A percentile compares a stretch with the other conserved stretches of the same genome.
Evolutionary conservation across 1,284 basidiomycete species (phyloP).

Genomic region (Fistulinella staudtii): DNA sequence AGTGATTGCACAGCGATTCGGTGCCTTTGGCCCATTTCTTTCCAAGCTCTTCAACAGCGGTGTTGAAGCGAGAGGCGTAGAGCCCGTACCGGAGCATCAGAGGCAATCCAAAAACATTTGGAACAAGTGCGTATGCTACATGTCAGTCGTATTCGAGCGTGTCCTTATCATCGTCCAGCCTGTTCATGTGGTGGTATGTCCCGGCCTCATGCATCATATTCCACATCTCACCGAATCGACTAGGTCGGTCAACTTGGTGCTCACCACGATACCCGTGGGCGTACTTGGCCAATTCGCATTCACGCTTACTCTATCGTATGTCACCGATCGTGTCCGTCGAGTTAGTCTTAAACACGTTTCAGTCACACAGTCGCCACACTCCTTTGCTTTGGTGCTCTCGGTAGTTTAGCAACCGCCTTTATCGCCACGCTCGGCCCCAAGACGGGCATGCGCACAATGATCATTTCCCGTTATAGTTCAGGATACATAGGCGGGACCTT

Average conservation of each 20-base stretch:
- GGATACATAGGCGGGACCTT: slow-evolving; percentile 55
- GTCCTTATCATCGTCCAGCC: slow-evolving; percentile 26
- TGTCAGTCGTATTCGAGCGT: slow-evolving; percentile 8
- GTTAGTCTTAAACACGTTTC: slow-evolving; percentile 1
- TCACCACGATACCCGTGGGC: slow-evolving; percentile 57
- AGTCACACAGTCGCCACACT: slow-evolving; percentile 44
- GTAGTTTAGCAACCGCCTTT: slow-evolving; percentile 42
- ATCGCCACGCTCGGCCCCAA: slow-evolving; percentile 57
- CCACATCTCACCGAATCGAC: slow-evolving; percentile 24
- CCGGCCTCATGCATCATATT: slow-evolving; percentile 8
- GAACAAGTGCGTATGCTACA: slow-evolving; percentile 43
- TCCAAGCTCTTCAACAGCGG: slow-evolving; percentile 41
- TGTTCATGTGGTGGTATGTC: slow-evolving; percentile 47
- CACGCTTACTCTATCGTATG: slow-evolving; percentile 48
- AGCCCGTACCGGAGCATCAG: slow-evolving; percentile 46
- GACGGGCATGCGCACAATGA: slow-evolving; percentile 37
- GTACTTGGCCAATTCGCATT: slow-evolving; percentile 50
- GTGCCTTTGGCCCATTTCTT: slow-evolving; percentile 36
- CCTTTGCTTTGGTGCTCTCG: slow-evolving; percentile 44
- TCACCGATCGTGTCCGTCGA: slow-evolving; percentile 1
- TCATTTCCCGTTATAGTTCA: slow-evolving; percentile 51
- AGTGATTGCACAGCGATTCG: slow-evolving; percentile 36
- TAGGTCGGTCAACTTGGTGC: slow-evolving; percentile 47
- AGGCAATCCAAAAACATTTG: slow-evolving; percentile 43
- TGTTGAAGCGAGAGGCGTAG: slow-evolving; percentile 50